Evolutionary conservation across 2,329 filamentous ascomycete genomes (phyloP).

Genomic region (Blastomyces parvus): DNA sequence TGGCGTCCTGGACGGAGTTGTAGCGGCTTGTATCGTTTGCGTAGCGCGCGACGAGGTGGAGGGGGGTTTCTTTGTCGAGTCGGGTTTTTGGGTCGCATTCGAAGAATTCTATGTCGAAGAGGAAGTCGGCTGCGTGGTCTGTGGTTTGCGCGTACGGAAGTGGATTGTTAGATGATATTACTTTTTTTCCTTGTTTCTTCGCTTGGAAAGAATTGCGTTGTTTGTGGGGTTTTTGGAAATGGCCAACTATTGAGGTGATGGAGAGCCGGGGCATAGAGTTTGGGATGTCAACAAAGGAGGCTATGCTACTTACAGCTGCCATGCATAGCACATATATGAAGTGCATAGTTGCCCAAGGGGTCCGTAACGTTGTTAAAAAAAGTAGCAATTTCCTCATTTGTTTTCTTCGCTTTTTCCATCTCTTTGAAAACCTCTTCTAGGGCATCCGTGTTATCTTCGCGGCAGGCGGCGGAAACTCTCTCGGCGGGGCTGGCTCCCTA

Average conservation of each 20-base stretch:
- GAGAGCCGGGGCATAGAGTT: background rate
- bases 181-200: background rate
- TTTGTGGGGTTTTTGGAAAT: background rate
- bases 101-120: constrained; percentile 41
- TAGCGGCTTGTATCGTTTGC: constrained; percentile 34
- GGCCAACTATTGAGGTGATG: too few relatives aligned
- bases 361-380: constrained; percentile 81
- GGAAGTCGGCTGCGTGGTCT: constrained; percentile 40
- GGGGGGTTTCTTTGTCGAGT: constrained; percentile 38
- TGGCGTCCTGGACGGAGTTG: constrained; percentile 31
- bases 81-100: constrained; percentile 41
- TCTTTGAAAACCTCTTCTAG: constrained; percentile 60
- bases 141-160: background rate
- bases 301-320: constrained; percentile 62
- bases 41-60: constrained; percentile 38
- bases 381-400: constrained; percentile 54
- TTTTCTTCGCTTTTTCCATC: constrained; percentile 43
- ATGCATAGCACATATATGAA: constrained; percentile 77
- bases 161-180: background rate
- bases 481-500: constrained; percentile 80
- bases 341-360: constrained; percentile 75
- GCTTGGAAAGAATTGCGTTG: background rate
- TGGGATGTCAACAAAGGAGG: background rate
- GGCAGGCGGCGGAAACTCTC: constrained; percentile 83
- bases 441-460: constrained; percentile 82